Evolutionary conservation across 768 basidiomycete species (phyloP).

Genomic region (Cyathus striatus): DNA sequence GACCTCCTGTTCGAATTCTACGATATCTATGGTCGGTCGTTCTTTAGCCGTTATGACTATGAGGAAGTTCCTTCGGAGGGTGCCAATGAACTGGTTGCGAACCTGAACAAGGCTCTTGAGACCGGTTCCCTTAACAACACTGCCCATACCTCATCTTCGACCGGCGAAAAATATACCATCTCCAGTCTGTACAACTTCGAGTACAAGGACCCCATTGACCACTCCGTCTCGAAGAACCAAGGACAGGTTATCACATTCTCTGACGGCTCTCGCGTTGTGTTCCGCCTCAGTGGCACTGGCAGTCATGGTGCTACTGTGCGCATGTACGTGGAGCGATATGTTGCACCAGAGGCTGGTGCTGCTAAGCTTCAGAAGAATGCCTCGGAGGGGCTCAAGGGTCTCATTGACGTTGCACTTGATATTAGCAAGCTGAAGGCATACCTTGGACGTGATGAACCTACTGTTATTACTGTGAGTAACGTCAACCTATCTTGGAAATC

Average conservation of each 20-base stretch:
- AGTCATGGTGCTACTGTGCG: constrained; percentile 95
- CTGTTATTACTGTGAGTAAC: constrained; percentile 84
- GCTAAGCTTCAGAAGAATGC: constrained; percentile 71
- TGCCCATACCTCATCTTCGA: constrained; percentile 60
- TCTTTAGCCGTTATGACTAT: constrained; percentile 99
- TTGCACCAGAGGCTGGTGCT: constrained; percentile 62
- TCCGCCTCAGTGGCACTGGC: constrained; percentile 94
- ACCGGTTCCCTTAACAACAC: constrained; percentile 65
- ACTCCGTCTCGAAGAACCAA: constrained; percentile 90
- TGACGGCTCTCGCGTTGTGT: constrained; percentile 93
- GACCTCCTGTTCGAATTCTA: constrained; percentile 88
- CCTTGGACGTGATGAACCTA: constrained; percentile 85
- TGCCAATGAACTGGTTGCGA: constrained; percentile 79
- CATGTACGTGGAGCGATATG: constrained; percentile 93
- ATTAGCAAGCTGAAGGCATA: constrained; percentile 83
- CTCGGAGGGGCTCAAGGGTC: constrained; percentile 85
- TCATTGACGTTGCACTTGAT: constrained; percentile 92
- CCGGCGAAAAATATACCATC: constrained; percentile 71
- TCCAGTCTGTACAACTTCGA: constrained; percentile 80
- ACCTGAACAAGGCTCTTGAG: constrained; percentile 68
- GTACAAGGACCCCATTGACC: constrained; percentile 98
- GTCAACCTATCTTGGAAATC: no score
- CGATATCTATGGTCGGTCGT: constrained; percentile 88
- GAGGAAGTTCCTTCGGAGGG: constrained; percentile 93
- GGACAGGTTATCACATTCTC: constrained; percentile 89